These are phyloP conservation scores for Naganishia cerealis DNA, from an alignment of 1,284 basidiomycete species.

Conservation along the genomic window DNA sequence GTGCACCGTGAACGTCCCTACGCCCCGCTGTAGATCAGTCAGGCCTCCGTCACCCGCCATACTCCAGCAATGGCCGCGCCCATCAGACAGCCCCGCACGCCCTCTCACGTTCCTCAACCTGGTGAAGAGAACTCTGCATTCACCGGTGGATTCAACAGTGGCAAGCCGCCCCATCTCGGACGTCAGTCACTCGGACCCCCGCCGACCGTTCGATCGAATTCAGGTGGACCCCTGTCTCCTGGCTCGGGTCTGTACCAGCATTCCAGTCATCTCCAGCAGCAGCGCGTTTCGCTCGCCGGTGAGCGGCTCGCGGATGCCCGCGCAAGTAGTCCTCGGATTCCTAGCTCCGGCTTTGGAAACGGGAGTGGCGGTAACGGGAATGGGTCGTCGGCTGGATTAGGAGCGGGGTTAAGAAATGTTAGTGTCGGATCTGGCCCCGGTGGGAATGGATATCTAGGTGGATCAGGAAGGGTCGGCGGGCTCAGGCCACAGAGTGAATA, in stretches of 20 bases:
- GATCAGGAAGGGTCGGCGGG: not conserved
- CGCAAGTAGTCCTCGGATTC: conserved; percentile 5
- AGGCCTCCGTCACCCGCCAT: not conserved
- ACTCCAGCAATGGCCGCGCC: conserved; percentile 22
- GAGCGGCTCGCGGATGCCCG: conserved; percentile 13
- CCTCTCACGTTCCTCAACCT: conserved; percentile 7
- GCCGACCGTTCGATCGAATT: conserved; percentile 4
- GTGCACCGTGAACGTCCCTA: not conserved
- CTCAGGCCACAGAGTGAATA: conserved; percentile 26
- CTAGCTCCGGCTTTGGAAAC: conserved; percentile 3
- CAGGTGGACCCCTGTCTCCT: conserved; percentile 11
- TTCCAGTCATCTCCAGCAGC: conserved; percentile 2
- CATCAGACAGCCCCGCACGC: conserved; percentile 23
- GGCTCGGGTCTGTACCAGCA: not conserved
- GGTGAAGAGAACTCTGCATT: conserved; percentile 6
- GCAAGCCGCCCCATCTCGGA: conserved; percentile 21
- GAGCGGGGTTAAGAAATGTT: conserved; percentile 18
- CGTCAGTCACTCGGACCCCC: conserved; percentile 23
- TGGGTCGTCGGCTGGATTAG: not conserved
- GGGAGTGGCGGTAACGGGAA: not conserved
- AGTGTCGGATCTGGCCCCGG: conserved; percentile 3
- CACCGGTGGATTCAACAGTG: conserved; percentile 3
- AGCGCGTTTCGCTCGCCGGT: conserved; percentile 15
- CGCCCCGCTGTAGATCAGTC: conserved; percentile 3
- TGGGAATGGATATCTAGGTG: not conserved